Percentiles rank a stretch among this genome's conserved stretches.
These are phyloP conservation scores for Hyphopichia burtonii DNA, from an alignment of 1,139 yeast genomes.

Conservation along the genomic window DNA sequence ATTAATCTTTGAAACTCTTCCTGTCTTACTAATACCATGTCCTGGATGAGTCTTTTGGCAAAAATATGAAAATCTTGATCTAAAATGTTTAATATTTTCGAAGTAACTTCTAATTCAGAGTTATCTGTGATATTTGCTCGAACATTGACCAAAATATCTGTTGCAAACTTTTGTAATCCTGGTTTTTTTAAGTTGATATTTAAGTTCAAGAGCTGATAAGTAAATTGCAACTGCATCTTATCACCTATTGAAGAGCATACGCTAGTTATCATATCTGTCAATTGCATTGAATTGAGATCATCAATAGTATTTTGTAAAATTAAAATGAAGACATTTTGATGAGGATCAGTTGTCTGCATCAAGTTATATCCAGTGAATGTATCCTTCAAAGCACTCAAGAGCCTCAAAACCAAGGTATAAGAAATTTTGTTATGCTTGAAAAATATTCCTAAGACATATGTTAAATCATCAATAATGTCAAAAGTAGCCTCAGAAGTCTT, in stretches of 20 bases:
- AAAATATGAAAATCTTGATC: conserved; percentile 22
- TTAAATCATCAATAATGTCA: conserved; percentile 33
- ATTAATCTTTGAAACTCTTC: conserved; percentile 26
- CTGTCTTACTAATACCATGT: conserved; percentile 27
- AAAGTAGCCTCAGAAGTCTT: conserved; percentile 26
- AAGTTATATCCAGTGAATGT: conserved; percentile 27
- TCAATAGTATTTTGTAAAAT: not conserved
- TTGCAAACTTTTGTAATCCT: conserved; percentile 15
- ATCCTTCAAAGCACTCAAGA: conserved; percentile 26
- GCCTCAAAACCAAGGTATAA: conserved; percentile 17
- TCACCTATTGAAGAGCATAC: conserved; percentile 23
- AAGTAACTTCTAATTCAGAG: conserved; percentile 22
- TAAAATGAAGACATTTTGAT: not conserved
- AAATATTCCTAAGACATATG: conserved; percentile 21
- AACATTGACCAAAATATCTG: conserved; percentile 17
- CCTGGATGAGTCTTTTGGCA: conserved; percentile 35
- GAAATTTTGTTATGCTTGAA: conserved; percentile 16
- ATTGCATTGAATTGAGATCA: not conserved
- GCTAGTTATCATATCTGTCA: not conserved
- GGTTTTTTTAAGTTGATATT: conserved; percentile 6
- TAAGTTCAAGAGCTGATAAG: conserved; percentile 16
- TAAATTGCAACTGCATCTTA: conserved; percentile 18
- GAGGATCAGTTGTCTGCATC: conserved; percentile 1
- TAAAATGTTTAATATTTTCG: conserved; percentile 24
- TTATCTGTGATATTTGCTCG: conserved; percentile 14